phyloP scores from a whole-genome alignment of 345 rosid species.

The Sapria himalayana region DNA sequence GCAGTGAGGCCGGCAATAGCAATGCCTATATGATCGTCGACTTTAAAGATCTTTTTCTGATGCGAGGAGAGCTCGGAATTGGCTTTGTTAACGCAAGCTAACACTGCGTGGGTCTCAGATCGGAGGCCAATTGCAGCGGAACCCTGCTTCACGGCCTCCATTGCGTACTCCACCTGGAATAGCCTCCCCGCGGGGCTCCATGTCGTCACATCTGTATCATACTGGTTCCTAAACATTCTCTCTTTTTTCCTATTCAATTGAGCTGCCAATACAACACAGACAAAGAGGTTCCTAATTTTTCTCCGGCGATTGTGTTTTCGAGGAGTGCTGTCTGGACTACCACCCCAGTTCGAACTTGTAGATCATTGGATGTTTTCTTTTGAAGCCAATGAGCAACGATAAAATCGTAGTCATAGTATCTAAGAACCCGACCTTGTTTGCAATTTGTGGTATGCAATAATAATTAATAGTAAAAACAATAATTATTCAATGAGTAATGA shows the following conservation, averaged over 20 bases:
- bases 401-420: too few relatives aligned
- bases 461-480: too few relatives aligned
- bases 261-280: too few relatives aligned
- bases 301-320: too few relatives aligned
- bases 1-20: conserved; percentile 96
- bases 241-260: conserved; percentile 3
- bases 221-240: conserved; percentile 85
- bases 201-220: conserved; percentile 95
- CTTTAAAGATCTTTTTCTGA: conserved; percentile 96
- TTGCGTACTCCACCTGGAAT: conserved; percentile 95
- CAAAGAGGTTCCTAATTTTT: too few relatives aligned
- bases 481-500: too few relatives aligned
- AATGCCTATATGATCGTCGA: conserved; percentile 92
- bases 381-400: too few relatives aligned
- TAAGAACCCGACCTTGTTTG: too few relatives aligned
- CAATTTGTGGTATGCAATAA: too few relatives aligned
- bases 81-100: conserved; percentile 85
- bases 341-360: too few relatives aligned
- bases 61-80: conserved; percentile 89
- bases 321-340: too few relatives aligned
- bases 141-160: conserved; percentile 99
- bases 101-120: conserved; percentile 83
- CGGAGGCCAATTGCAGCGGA: conserved; percentile 99
- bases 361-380: too few relatives aligned
- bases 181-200: conserved; percentile 98